Conservation (phyloP, 306 rosid species). For the Dalbergia oliveri region DNA sequence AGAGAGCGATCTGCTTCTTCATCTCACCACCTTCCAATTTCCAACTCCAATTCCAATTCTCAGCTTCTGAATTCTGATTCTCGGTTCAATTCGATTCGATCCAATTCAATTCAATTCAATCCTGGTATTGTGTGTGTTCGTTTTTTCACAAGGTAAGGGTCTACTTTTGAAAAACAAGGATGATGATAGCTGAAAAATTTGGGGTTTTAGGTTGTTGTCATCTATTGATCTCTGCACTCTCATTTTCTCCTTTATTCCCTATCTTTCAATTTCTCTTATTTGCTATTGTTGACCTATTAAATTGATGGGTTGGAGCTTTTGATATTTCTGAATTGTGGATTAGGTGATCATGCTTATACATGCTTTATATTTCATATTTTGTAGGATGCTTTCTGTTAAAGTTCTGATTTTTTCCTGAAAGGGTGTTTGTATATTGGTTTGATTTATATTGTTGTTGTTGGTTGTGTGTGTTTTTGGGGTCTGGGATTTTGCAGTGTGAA, state of each 20-base stretch:
- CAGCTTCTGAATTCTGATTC: constrained; percentile 1
- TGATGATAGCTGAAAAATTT: too few species aligned
- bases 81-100: neutral
- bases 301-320: neutral
- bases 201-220: too few species aligned
- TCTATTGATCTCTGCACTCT: too few species aligned
- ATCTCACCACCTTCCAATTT: neutral
- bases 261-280: too few species aligned
- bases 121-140: neutral
- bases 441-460: neutral
- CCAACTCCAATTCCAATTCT: neutral
- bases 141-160: neutral
- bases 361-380: too few species aligned
- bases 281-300: neutral
- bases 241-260: too few species aligned
- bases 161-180: too few species aligned
- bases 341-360: neutral
- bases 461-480: neutral
- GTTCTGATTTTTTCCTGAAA: neutral
- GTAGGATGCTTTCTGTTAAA: neutral
- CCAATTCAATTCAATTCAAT: neutral
- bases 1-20: neutral
- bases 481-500: constrained; percentile 35
- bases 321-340: neutral
- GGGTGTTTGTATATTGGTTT: neutral